Evolutionary conservation across 1,139 yeast genomes (phyloP), one percentile per base, ranked within the genome.

Genomic region (Yamadazyma triangularis): DNA sequence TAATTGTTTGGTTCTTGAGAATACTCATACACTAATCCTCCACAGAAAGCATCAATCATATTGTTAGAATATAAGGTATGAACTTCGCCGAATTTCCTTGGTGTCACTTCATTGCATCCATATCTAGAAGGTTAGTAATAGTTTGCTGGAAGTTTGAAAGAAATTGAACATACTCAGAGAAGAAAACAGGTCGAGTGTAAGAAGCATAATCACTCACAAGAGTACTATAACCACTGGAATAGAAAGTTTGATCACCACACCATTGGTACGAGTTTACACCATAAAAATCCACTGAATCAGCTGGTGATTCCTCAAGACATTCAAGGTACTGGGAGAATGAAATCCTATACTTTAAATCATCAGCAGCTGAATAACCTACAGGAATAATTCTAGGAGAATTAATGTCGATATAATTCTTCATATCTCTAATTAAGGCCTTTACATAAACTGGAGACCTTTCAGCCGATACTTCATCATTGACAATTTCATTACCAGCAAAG

Each of bases 191-290:
- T 40, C 77, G 73, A 2, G 86, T 59, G 48, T 75, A 86, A 27
- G 72, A 70, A 23, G 60, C 51, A 52, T 87, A 91, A 44, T 84
- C 88, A 32, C 73, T 68, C 13, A 86, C 89, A 36, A 89, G 72
- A 22, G 67, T 60, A 45, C 82, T 74, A 56, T 87, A 91, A 2
- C 97, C 98, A 45, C 95, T 82, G 8, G 83, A 68, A 38, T 77
- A 62, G 56, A 85, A 84, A 3, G 93, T 80, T 47, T 86, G 91
- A 28, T 77, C 73, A 4, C 98, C 98, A 62, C 98, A 91, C 98
- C 98, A 91, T 53, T 88, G 95, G 56, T 91, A 91, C 1, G 95
- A 81, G 55, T 91, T 91, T 33, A 91, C 89, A 4, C 98, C 98
- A 58, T 87, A 89, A 51, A 91, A 91, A 53, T 91, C 98, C 19